Conservation (phyloP, 441 rosid genomes). For the Erodium moschatum region DNA sequence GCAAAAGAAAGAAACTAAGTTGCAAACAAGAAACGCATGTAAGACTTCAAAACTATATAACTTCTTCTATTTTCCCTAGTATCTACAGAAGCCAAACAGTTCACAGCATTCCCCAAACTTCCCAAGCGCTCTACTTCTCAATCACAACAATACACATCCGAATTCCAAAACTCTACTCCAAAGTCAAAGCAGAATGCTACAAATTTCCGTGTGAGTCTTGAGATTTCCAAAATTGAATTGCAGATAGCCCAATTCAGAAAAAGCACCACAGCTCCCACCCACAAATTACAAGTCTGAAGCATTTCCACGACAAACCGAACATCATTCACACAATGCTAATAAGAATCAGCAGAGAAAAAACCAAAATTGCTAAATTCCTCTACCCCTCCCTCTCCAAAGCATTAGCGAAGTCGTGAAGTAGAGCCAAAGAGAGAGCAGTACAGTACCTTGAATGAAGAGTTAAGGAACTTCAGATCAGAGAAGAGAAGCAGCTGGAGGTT, state of each 20-base stretch:
- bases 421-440: not conserved
- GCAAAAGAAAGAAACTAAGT: not conserved
- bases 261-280: not conserved
- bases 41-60: not conserved
- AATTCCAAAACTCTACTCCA: slow-evolving; percentile 3
- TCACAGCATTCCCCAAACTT: not conserved
- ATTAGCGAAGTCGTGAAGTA: not conserved
- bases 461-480: not conserved
- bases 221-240: slow-evolving; percentile 3
- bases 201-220: not conserved
- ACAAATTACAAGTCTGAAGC: not conserved
- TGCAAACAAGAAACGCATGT: not conserved
- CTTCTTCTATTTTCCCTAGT: not conserved
- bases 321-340: not conserved
- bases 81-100: not conserved
- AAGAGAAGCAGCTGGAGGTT: not conserved
- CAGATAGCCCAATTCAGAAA: not conserved
- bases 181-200: not conserved
- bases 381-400: not conserved
- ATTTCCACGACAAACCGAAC: not conserved
- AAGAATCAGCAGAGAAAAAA: not conserved
- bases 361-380: not conserved
- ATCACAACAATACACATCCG: not conserved
- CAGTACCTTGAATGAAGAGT: not conserved
- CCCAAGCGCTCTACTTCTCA: not conserved